These are phyloP conservation scores for Talaromyces borbonicus DNA, from an alignment of 495 filamentous ascomycete species.

Conservation along the genomic window DNA sequence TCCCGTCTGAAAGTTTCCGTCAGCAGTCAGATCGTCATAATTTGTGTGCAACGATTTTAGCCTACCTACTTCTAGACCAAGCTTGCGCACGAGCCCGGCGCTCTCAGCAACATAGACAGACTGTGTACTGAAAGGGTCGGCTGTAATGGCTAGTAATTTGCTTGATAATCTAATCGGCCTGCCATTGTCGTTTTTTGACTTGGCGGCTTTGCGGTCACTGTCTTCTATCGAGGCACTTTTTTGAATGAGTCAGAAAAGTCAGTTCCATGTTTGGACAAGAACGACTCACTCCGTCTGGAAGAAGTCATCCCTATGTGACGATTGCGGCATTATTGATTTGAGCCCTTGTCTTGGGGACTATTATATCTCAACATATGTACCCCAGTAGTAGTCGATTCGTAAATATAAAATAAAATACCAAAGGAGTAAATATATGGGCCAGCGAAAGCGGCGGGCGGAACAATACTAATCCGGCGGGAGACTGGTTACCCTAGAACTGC, in stretches of 20 bases:
- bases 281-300: conserved; percentile 74
- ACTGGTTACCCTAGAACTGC: too few relatives aligned
- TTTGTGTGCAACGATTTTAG: too few relatives aligned
- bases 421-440: background rate
- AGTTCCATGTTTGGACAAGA: background rate
- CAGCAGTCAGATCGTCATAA: background rate
- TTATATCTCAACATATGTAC: background rate
- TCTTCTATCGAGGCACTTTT: conserved; percentile 64
- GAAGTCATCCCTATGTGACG: conserved; percentile 62
- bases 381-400: background rate
- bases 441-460: background rate
- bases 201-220: conserved; percentile 60
- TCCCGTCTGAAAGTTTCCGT: conserved; percentile 29
- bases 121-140: conserved; percentile 51
- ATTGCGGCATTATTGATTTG: conserved; percentile 63
- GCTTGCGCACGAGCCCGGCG: conserved; percentile 60
- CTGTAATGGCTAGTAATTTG: conserved; percentile 72
- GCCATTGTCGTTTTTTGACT: conserved; percentile 75
- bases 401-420: background rate
- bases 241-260: too few relatives aligned
- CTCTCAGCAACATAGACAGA: conserved; percentile 78
- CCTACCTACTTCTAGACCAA: conserved; percentile 68
- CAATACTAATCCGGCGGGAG: too few relatives aligned
- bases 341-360: too few relatives aligned
- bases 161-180: conserved; percentile 69